Percentiles rank a stretch among this genome's conserved stretches.
phyloP scores from a whole-genome alignment of 2,329 filamentous ascomycete species.

The Orbilia ellipsospora region DNA sequence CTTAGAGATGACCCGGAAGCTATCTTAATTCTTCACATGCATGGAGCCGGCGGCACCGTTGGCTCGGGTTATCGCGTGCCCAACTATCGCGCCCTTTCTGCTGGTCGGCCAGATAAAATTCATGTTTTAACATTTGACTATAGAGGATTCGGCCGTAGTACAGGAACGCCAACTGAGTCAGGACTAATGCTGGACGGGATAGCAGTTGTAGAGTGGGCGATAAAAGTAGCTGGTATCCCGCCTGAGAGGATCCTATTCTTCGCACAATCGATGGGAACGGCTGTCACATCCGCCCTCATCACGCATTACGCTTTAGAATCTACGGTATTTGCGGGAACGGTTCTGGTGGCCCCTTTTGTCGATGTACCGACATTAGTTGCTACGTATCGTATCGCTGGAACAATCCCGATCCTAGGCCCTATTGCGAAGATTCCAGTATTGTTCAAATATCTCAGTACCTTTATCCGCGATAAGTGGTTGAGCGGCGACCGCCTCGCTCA shows the following conservation, averaged over 20 bases:
- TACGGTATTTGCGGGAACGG: constrained; percentile 67
- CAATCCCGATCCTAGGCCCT: constrained; percentile 68
- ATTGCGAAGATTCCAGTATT: constrained; percentile 66
- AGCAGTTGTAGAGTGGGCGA: constrained; percentile 68
- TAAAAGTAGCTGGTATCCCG: constrained; percentile 67
- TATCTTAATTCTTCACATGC: constrained; percentile 66
- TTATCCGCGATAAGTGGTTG: constrained; percentile 67
- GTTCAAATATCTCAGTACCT: constrained; percentile 65
- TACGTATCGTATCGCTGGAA: constrained; percentile 70
- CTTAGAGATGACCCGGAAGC: constrained; percentile 65
- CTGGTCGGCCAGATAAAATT: constrained; percentile 66
- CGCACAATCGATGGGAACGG: constrained; percentile 71
- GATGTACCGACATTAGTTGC: constrained; percentile 68
- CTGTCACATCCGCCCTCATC: constrained; percentile 65
- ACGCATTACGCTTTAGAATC: constrained; percentile 64
- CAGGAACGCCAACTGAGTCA: constrained; percentile 68
- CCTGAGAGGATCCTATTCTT: constrained; percentile 70
- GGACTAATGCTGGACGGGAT: constrained; percentile 69
- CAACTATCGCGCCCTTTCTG: constrained; percentile 70
- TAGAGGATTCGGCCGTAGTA: constrained; percentile 70
- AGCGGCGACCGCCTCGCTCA: constrained; percentile 66
- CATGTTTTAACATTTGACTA: constrained; percentile 73
- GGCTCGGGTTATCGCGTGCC: constrained; percentile 69
- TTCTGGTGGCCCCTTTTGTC: constrained; percentile 70
- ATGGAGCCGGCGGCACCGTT: constrained; percentile 70